Evolutionary conservation across 306 rosid genomes (phyloP).

Genomic region (Casuarina cunninghamiana): DNA sequence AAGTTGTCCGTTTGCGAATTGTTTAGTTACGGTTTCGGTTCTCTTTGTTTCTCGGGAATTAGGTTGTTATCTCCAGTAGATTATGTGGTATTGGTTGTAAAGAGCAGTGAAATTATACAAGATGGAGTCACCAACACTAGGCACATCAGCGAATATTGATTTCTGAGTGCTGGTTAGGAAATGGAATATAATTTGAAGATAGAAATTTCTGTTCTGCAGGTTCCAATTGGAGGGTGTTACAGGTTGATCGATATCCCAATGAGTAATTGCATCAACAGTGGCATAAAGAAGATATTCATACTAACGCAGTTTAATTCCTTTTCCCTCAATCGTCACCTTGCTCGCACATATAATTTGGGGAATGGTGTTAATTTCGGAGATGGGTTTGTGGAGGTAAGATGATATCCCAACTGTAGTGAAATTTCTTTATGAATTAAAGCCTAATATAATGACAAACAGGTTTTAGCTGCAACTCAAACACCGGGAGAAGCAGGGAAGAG

Average conservation of each 20-base stretch:
- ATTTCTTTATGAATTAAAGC: constrained; percentile 5
- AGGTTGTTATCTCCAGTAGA: not conserved
- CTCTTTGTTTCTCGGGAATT: too few species aligned
- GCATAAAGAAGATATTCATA: constrained; percentile 79
- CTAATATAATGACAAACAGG: constrained; percentile 48
- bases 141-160: not conserved
- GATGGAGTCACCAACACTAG: not conserved
- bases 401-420: not conserved
- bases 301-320: constrained; percentile 82
- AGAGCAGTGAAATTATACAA: not conserved
- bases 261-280: constrained; percentile 96
- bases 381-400: constrained; percentile 85
- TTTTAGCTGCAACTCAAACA: constrained; percentile 95
- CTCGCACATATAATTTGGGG: constrained; percentile 71
- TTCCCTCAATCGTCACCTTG: constrained; percentile 89
- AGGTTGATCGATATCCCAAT: constrained; percentile 90
- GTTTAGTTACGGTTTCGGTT: too few species aligned
- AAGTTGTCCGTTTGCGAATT: too few species aligned
- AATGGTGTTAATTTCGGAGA: constrained; percentile 81
- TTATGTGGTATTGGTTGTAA: not conserved
- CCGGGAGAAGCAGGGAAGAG: constrained; percentile 83
- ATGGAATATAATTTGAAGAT: constrained; percentile 7
- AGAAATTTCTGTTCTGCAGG: constrained; percentile 42
- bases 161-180: not conserved
- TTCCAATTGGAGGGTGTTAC: constrained; percentile 92